phyloP scores from a whole-genome alignment of 306 rosid species.

The Astragalus glycyphyllos region DNA sequence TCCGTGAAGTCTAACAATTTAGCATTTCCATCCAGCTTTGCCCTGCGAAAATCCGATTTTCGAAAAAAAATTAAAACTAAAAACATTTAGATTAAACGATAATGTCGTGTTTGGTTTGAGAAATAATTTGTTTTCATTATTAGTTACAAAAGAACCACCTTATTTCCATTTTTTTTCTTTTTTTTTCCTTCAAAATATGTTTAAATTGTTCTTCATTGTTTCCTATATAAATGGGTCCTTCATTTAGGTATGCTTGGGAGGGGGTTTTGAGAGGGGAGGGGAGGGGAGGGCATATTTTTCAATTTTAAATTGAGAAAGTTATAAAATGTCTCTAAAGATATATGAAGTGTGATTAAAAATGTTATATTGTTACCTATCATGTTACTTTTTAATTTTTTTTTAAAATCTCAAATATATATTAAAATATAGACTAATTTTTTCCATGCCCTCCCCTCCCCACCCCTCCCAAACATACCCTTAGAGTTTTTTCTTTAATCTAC shows the following conservation, averaged over 20 bases:
- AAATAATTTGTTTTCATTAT: not conserved
- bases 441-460: no score
- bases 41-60: slow-evolving; percentile 55
- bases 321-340: no score
- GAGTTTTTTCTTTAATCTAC: not conserved
- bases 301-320: no score
- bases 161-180: not conserved
- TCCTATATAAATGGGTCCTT: not conserved
- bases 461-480: not conserved
- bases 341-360: no score
- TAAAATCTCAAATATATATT: no score
- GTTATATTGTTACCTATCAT: no score
- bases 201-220: not conserved
- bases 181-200: not conserved
- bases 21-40: slow-evolving; percentile 83
- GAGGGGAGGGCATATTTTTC: no score
- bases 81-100: not conserved
- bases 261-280: no score
- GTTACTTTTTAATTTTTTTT: no score
- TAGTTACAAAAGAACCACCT: not conserved
- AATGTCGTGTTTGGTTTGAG: not conserved
- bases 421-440: no score
- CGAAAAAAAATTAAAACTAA: not conserved
- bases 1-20: slow-evolving; percentile 69
- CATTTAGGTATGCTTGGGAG: no score